Conservation (phyloP, 2,329 filamentous ascomycete species). For the Cercospora sesami region DNA sequence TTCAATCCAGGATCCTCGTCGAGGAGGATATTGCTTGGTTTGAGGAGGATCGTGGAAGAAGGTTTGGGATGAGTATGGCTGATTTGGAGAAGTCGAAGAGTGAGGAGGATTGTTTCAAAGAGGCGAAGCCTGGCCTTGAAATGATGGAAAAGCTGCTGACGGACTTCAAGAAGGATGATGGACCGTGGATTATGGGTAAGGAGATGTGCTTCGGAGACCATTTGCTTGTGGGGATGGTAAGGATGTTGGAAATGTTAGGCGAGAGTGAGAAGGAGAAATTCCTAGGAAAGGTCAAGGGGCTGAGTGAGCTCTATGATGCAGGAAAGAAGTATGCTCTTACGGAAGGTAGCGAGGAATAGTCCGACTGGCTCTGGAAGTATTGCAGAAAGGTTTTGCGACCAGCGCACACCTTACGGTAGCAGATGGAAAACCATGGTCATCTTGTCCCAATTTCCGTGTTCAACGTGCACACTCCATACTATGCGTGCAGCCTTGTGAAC, state of each 20-base stretch:
- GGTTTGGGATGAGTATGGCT: constrained; percentile 24
- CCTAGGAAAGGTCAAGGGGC: neutral
- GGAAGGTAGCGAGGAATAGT: neutral
- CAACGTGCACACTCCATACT: neutral
- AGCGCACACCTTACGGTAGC: neutral
- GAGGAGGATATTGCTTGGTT: constrained; percentile 32
- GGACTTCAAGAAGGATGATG: constrained; percentile 25
- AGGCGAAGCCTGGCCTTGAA: constrained; percentile 16
- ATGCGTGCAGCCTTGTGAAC: neutral
- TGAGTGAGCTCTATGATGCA: constrained; percentile 21
- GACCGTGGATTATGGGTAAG: constrained; percentile 26
- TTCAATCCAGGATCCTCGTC: constrained; percentile 20
- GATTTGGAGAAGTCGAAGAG: constrained; percentile 32
- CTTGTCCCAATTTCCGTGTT: neutral
- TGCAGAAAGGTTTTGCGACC: neutral
- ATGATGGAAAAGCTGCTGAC: constrained; percentile 18
- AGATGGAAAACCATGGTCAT: neutral
- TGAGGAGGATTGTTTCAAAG: constrained; percentile 20
- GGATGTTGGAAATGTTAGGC: constrained; percentile 21
- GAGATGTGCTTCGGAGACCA: constrained; percentile 27
- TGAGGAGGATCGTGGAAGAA: constrained; percentile 7
- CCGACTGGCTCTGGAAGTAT: neutral
- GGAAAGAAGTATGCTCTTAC: constrained; percentile 14
- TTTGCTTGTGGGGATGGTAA: constrained; percentile 19
- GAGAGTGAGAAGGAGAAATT: constrained; percentile 11